A percentile compares a stretch with the other conserved stretches of the same genome.
Evolutionary conservation across 345 rosid genomes (phyloP).

Genomic region (Cardamine chenopodiifolia): DNA sequence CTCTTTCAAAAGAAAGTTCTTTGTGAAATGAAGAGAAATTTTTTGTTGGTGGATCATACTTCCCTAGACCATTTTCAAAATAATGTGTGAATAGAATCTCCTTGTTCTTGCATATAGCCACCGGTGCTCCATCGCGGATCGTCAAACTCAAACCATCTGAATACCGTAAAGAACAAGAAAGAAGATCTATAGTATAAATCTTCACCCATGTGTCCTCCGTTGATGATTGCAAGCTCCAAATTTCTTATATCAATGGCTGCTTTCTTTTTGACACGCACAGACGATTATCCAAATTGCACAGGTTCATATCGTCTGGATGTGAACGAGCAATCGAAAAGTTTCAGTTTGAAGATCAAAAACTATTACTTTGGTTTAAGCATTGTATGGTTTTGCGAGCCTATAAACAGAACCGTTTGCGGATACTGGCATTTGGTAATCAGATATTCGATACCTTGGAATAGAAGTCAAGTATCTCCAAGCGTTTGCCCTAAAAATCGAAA

Average conservation of each 20-base stretch:
- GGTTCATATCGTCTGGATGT: too few relatives aligned
- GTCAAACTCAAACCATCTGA: too few relatives aligned
- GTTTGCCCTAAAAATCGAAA: constrained; percentile 6
- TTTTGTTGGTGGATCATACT: not conserved
- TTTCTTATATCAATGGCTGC: too few relatives aligned
- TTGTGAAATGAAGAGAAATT: not conserved
- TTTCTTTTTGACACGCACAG: too few relatives aligned
- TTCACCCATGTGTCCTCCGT: too few relatives aligned
- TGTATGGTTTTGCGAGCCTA: not conserved
- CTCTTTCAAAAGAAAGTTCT: not conserved
- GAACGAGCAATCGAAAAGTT: too few relatives aligned
- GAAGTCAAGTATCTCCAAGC: constrained; percentile 1
- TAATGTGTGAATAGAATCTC: not conserved
- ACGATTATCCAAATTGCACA: too few relatives aligned
- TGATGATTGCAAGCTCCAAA: too few relatives aligned
- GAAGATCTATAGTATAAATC: too few relatives aligned
- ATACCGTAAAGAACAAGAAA: too few relatives aligned
- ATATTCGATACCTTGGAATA: not conserved
- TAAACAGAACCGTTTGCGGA: not conserved
- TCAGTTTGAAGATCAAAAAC: too few relatives aligned
- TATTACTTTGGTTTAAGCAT: not conserved
- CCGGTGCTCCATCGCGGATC: too few relatives aligned
- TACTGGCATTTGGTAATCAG: not conserved
- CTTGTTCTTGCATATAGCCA: constrained; percentile 4
- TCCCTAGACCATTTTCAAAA: not conserved